These are phyloP conservation scores for Apiospora pterosperma DNA, from an alignment of 2,329 filamentous ascomycete species.

Conservation along the genomic window DNA sequence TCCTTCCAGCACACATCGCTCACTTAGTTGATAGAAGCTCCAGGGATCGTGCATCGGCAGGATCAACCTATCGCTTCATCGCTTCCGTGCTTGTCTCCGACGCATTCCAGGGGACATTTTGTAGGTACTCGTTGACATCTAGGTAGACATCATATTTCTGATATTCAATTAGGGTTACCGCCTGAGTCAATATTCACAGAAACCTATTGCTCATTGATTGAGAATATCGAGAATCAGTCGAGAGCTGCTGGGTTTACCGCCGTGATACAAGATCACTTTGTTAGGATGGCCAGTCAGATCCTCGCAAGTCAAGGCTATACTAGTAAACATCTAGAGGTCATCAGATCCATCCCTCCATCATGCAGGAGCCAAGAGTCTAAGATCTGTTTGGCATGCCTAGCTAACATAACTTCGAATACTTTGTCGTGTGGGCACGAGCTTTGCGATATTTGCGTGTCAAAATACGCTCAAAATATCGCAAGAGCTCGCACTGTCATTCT, in stretches of 20 bases:
- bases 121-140: background rate
- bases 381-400: background rate
- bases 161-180: background rate
- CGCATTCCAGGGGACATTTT: background rate
- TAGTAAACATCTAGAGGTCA: background rate
- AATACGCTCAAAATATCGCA: background rate
- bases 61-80: background rate
- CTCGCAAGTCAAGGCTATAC: background rate
- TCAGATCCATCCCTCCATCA: background rate
- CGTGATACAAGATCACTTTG: background rate
- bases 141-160: background rate
- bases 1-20: background rate
- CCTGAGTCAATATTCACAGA: background rate
- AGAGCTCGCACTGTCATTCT: background rate
- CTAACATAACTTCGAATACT: background rate
- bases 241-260: background rate
- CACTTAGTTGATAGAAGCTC: background rate
- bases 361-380: background rate
- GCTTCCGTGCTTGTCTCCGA: background rate
- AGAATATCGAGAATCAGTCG: background rate
- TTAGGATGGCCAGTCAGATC: background rate
- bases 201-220: background rate
- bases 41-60: background rate
- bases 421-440: background rate
- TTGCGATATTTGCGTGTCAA: background rate